A percentile compares a stretch with the other conserved stretches of the same genome.
Conservation (phyloP, 768 basidiomycete genomes). For the Lactarius sp. region DNA sequence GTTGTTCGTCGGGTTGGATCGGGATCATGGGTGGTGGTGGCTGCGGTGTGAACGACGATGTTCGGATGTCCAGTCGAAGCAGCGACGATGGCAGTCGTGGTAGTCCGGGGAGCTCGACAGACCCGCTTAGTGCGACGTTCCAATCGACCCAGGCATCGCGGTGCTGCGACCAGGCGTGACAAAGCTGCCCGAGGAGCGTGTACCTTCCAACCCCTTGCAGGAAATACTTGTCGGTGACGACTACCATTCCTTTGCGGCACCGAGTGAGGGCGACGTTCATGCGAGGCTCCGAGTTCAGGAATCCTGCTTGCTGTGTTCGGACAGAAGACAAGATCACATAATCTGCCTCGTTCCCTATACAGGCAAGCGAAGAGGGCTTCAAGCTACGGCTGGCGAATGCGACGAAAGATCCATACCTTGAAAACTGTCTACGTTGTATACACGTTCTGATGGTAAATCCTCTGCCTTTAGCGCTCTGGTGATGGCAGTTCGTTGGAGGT, state of each 20-base stretch:
- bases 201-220: conserved; percentile 30
- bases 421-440: conserved; percentile 15
- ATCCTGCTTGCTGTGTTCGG: conserved; percentile 42
- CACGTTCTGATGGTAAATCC: conserved; percentile 32
- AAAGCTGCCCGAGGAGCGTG: conserved; percentile 42
- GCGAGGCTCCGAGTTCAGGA: conserved; percentile 41
- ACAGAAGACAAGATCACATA: conserved; percentile 50
- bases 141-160: conserved; percentile 33
- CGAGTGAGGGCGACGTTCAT: conserved; percentile 43
- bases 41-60: not conserved
- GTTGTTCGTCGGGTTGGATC: not conserved
- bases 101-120: conserved; percentile 1
- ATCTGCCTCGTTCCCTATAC: conserved; percentile 47
- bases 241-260: conserved; percentile 43
- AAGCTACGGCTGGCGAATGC: not conserved
- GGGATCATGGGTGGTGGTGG: not conserved
- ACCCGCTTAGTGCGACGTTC: not conserved
- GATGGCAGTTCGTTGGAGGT: conserved; percentile 46
- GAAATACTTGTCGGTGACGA: conserved; percentile 44
- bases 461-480: conserved; percentile 34
- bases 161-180: conserved; percentile 29
- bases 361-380: not conserved
- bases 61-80: not conserved
- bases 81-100: not conserved
- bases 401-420: not conserved